Evolutionary conservation across 2,329 filamentous ascomycete species (phyloP).

Genomic region (Aspergillus hiratsukae): DNA sequence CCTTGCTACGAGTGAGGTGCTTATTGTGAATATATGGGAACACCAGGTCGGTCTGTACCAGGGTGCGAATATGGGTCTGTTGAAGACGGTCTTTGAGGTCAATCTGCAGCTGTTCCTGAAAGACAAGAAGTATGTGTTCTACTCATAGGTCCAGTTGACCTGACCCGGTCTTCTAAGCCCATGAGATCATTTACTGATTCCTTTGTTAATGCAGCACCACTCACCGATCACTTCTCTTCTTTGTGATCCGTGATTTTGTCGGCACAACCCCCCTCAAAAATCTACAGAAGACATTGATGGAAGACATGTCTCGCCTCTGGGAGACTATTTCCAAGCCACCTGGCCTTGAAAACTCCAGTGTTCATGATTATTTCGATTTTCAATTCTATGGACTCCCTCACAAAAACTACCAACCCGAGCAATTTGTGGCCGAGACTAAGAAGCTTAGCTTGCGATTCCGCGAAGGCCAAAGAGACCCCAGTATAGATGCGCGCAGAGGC

Average conservation of each 20-base stretch:
- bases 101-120: slow-evolving; percentile 96
- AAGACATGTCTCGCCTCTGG: slow-evolving; percentile 92
- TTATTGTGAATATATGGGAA: slow-evolving; percentile 99
- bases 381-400: slow-evolving; percentile 93
- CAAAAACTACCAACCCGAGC: slow-evolving; percentile 92
- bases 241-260: slow-evolving; percentile 96
- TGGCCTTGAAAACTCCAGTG: slow-evolving; percentile 80
- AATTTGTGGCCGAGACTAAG: slow-evolving; percentile 75
- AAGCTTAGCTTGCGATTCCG: slow-evolving; percentile 78
- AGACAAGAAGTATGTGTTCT: slow-evolving; percentile 69
- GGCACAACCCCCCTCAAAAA: slow-evolving; percentile 87
- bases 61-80: slow-evolving; percentile 94
- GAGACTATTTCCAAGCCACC: slow-evolving; percentile 83
- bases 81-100: slow-evolving; percentile 99
- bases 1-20: slow-evolving; percentile 91
- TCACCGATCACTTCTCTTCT: slow-evolving; percentile 89
- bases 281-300: slow-evolving; percentile 81
- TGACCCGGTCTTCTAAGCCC: not conserved
- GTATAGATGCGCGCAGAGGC: slow-evolving; percentile 54
- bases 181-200: slow-evolving; percentile 18
- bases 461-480: slow-evolving; percentile 69
- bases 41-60: slow-evolving; percentile 98
- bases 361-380: slow-evolving; percentile 98
- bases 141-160: not conserved
- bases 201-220: slow-evolving; percentile 57